A percentile compares a stretch with the other conserved stretches of the same genome.
Evolutionary conservation across 306 rosid species (phyloP).

Genomic region (Morella rubra): DNA sequence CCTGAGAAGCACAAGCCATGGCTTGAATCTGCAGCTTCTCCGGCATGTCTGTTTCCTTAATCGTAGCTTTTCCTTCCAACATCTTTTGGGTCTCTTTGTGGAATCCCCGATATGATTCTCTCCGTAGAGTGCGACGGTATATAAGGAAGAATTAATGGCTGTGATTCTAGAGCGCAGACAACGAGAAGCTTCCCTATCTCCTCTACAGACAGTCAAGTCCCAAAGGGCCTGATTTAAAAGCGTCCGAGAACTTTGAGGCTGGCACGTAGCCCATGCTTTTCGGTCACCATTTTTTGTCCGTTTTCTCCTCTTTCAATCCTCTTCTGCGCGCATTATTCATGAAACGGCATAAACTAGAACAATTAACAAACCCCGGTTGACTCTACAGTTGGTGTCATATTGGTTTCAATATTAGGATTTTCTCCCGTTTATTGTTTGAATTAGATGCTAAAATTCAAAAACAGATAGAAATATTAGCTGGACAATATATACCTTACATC

Average conservation of each 20-base stretch:
- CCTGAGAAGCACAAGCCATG: conserved; percentile 84
- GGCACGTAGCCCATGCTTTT: conserved; percentile 32
- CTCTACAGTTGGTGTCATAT: too few species aligned
- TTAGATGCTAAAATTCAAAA: too few species aligned
- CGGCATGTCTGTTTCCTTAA: conserved; percentile 77
- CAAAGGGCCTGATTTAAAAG: not conserved
- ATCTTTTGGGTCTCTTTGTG: conserved; percentile 32
- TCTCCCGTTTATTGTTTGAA: too few species aligned
- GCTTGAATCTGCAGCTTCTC: conserved; percentile 75
- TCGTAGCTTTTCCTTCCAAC: conserved; percentile 78
- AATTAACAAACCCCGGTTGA: too few species aligned
- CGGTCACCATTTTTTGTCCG: conserved; percentile 22
- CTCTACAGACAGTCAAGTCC: not conserved
- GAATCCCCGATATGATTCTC: conserved; percentile 12
- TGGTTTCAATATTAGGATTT: too few species aligned
- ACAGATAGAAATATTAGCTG: too few species aligned
- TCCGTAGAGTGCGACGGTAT: not conserved
- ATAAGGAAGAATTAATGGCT: conserved; percentile 4
- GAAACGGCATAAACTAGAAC: too few species aligned
- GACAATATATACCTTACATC: too few species aligned
- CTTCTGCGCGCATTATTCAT: too few species aligned
- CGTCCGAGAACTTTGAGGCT: conserved; percentile 21
- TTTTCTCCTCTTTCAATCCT: not conserved
- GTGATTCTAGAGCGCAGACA: conserved; percentile 18
- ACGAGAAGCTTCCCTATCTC: conserved; percentile 3